Evolutionary conservation across 1,284 basidiomycete species (phyloP), one percentile per base, ranked within the genome.

Genomic region (Rhodotorula mucilaginosa): DNA sequence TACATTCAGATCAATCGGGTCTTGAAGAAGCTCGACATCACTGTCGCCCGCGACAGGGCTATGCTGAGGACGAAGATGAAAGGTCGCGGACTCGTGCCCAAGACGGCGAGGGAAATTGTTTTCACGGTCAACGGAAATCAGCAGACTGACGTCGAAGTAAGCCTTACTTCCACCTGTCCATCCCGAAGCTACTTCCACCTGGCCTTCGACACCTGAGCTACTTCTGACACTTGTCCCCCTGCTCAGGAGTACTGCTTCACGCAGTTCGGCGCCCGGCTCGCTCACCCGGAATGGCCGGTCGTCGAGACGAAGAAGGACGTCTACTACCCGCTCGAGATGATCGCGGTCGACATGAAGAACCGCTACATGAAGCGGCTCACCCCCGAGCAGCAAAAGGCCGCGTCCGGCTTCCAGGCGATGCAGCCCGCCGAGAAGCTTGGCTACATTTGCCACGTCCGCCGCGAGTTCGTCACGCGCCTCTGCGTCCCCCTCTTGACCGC

Each of bases 261-360:
- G 4, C 47, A 68, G 5, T 71, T 64, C 56, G 26, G 46, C 15
- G 29, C 57, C 29, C 52, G 21, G 29, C 61, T 74, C 2, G 34
- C 46, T 13, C 54, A 54, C 56, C 72, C 72, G 0, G n/a, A 70
- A 26, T 5, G 58, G 16, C 72, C 69, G 0, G 57, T 66, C 44
- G 48, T 71, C n/a, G 67, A 63, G 44, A 49, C 64, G 44, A 66
- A 64, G 54, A 5, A 10, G 0, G 61, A 47, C 10, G 46, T 57
- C 0, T 18, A 58, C 18, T 63, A 67, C 44, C 72, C 72, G 21
- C 23, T 69, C 7, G 72, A 74, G 49, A 47, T 71, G 16, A 39
- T 68, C 47, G 15, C 7, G 18, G n/a, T 73, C 31, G 13, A 31
- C 26, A 49, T 44, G 5, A 19, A 19, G 2, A 61, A 68, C 59